Conservation (phyloP, 164 flowering plant genomes). For the Kalanchoe fedtschenkoi region DNA sequence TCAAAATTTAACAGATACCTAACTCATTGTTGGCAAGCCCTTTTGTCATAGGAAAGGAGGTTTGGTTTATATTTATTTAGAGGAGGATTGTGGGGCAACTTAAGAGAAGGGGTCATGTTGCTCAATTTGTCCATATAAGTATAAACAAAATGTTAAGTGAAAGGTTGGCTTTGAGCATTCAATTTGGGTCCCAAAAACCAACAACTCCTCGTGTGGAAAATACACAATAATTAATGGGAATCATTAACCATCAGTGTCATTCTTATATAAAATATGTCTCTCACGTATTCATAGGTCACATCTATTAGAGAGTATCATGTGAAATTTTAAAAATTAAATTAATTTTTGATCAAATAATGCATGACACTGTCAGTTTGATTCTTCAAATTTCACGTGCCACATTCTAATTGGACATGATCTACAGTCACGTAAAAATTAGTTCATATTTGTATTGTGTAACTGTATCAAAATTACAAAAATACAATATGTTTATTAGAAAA, state of each 20-base stretch:
- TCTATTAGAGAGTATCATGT: too few relatives aligned
- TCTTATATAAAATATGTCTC: neutral
- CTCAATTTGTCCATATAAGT: neutral
- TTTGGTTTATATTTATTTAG: neutral
- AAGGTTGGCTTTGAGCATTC: slow-evolving; percentile 9
- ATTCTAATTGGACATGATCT: too few relatives aligned
- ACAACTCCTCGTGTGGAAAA: slow-evolving; percentile 19
- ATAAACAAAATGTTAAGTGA: slow-evolving; percentile 15
- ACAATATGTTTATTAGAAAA: too few relatives aligned
- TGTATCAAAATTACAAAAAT: too few relatives aligned
- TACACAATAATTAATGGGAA: slow-evolving; percentile 19
- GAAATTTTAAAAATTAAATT: too few relatives aligned
- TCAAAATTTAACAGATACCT: slow-evolving; percentile 1
- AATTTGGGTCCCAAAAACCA: slow-evolving; percentile 17
- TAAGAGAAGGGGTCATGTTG: neutral
- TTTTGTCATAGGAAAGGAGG: slow-evolving; percentile 7
- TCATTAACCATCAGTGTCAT: slow-evolving; percentile 15
- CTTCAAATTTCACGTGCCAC: too few relatives aligned
- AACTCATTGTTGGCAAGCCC: slow-evolving; percentile 5
- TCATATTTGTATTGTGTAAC: too few relatives aligned
- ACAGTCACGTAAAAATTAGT: too few relatives aligned
- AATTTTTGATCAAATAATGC: too few relatives aligned
- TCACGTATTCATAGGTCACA: too few relatives aligned
- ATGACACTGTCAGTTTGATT: too few relatives aligned
- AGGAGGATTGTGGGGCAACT: neutral